Conservation (phyloP, 495 filamentous ascomycete species). For the Aspergillus carlsbadensis region DNA sequence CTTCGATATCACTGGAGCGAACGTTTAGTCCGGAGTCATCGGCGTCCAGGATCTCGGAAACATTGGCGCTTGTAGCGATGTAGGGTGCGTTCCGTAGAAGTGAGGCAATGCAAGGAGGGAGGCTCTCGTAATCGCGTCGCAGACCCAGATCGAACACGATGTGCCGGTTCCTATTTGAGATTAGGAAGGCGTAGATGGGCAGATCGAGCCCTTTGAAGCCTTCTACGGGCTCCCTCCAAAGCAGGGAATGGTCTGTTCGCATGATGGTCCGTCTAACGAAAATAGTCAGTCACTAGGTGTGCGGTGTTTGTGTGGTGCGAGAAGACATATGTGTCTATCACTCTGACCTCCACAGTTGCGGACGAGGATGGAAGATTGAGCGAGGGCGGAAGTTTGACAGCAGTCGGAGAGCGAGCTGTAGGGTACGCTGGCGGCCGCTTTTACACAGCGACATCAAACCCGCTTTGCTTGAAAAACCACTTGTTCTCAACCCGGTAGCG, state of each 20-base stretch:
- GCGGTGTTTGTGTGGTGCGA: no score
- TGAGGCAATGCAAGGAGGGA: background rate
- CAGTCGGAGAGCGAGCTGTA: no score
- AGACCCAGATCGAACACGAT: slow-evolving; percentile 8
- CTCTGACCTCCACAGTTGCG: background rate
- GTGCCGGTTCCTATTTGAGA: background rate
- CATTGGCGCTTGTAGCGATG: background rate
- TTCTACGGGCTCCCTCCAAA: background rate
- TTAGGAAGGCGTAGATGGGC: background rate
- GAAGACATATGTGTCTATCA: slow-evolving; percentile 14
- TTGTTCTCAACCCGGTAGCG: background rate
- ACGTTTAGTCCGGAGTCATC: background rate
- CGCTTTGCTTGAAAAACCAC: background rate
- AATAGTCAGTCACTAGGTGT: no score
- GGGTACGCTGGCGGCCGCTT: no score
- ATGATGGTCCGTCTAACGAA: no score
- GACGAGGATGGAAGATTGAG: slow-evolving; percentile 5
- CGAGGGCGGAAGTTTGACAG: no score
- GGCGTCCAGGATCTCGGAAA: background rate
- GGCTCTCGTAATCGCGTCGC: slow-evolving; percentile 7
- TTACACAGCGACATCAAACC: background rate
- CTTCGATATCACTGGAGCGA: slow-evolving; percentile 30
- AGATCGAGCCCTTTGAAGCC: background rate
- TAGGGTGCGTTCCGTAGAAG: background rate
- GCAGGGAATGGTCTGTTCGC: no score